phyloP scores from a whole-genome alignment of 1,139 yeast species.

The Candida tetrigidarum region DNA sequence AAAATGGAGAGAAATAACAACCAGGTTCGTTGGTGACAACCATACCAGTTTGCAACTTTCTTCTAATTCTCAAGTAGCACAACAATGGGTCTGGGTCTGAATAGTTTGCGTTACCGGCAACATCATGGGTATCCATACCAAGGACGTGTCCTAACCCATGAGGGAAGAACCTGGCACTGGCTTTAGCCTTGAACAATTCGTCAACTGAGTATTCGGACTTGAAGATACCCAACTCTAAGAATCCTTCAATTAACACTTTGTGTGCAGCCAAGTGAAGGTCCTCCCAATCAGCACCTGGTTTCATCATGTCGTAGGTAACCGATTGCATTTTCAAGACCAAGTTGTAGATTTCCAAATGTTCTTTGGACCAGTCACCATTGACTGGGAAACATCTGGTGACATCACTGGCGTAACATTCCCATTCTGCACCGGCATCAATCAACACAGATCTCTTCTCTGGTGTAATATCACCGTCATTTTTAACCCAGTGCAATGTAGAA shows the following conservation, averaged over 20 bases:
- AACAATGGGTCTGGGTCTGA: constrained; percentile 79
- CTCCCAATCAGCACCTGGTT: constrained; percentile 89
- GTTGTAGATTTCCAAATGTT: constrained; percentile 80
- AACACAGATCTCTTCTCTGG: constrained; percentile 63
- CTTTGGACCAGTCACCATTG: constrained; percentile 85
- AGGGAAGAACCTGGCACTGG: constrained; percentile 84
- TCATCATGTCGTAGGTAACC: constrained; percentile 66
- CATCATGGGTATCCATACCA: constrained; percentile 97
- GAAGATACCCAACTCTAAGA: constrained; percentile 78
- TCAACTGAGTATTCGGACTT: constrained; percentile 58
- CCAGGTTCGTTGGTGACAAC: constrained; percentile 97
- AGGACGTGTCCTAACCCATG: constrained; percentile 94
- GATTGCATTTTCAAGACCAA: constrained; percentile 86
- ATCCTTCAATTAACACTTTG: constrained; percentile 69
- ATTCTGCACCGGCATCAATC: constrained; percentile 97
- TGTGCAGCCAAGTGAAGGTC: constrained; percentile 83
- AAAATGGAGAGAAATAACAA: constrained; percentile 82
- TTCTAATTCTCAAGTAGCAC: constrained; percentile 77
- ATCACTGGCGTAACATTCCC: constrained; percentile 91
- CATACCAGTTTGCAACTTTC: constrained; percentile 75
- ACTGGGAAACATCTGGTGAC: constrained; percentile 96
- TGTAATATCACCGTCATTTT: constrained; percentile 71
- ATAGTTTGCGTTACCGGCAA: constrained; percentile 86
- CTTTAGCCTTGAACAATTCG: constrained; percentile 70
- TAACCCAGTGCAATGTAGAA: constrained; percentile 88